These are phyloP conservation scores for Acorus calamus DNA, from an alignment of 106 monocot species.

Conservation along the genomic window DNA sequence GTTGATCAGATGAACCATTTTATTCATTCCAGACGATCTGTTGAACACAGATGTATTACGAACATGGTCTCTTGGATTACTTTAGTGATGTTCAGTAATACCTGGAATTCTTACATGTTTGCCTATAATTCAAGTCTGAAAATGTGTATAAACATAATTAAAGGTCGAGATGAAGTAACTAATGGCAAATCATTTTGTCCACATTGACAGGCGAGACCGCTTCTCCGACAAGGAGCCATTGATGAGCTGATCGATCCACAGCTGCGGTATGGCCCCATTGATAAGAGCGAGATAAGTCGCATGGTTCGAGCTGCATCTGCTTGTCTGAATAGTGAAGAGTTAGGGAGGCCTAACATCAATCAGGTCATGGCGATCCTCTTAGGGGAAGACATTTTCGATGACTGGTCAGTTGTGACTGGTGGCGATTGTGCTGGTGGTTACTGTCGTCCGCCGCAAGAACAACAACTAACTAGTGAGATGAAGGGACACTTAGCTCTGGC, in stretches of 20 bases:
- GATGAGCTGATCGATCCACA: slow-evolving; percentile 52
- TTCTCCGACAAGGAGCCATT: slow-evolving; percentile 37
- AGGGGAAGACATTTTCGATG: slow-evolving; percentile 24
- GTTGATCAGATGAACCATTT: too few species aligned
- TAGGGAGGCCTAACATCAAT: slow-evolving; percentile 47
- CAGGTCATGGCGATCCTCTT: slow-evolving; percentile 52
- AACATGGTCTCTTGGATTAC: too few species aligned
- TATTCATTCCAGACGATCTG: too few species aligned
- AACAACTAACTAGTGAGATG: slow-evolving; percentile 32
- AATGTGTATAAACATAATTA: not conserved
- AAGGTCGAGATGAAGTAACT: not conserved
- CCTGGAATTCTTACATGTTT: too few species aligned
- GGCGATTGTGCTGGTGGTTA: slow-evolving; percentile 29
- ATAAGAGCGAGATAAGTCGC: slow-evolving; percentile 33
- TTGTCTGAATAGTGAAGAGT: slow-evolving; percentile 51
- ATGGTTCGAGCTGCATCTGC: slow-evolving; percentile 50
- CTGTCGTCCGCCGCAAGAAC: slow-evolving; percentile 19
- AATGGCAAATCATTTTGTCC: not conserved
- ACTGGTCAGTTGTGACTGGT: slow-evolving; percentile 28
- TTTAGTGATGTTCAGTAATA: too few species aligned
- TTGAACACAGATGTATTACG: too few species aligned
- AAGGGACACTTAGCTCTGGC: slow-evolving; percentile 59
- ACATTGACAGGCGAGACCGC: slow-evolving; percentile 55
- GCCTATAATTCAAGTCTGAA: too few species aligned
- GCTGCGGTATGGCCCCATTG: slow-evolving; percentile 24